Conservation (phyloP, 345 rosid genomes). For the Erucastrum elatum region DNA sequence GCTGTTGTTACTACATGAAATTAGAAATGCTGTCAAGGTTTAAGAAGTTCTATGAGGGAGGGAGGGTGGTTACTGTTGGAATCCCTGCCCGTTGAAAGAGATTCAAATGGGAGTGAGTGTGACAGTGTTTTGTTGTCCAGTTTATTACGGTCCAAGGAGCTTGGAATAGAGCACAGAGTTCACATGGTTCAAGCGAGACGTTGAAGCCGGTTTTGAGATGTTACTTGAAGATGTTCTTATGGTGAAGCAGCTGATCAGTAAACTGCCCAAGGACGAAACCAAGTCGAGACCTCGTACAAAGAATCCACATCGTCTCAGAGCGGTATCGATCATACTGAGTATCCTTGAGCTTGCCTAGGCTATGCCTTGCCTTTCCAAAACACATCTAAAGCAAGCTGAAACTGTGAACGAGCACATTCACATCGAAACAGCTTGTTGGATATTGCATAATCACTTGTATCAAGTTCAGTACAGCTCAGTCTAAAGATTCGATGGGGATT, state of each 20-base stretch:
- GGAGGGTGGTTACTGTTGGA: neutral
- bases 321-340: too few species aligned
- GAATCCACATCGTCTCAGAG: too few species aligned
- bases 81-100: neutral
- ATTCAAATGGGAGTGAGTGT: too few species aligned
- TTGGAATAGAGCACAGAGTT: neutral
- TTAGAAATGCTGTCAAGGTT: neutral
- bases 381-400: too few species aligned
- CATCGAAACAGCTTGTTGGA: too few species aligned
- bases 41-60: neutral
- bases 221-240: neutral
- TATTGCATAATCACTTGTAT: neutral
- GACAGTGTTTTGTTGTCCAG: neutral
- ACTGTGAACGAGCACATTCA: too few species aligned
- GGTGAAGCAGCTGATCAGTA: too few species aligned
- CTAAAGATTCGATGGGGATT: neutral
- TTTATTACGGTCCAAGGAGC: too few species aligned
- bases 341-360: too few species aligned
- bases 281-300: too few species aligned
- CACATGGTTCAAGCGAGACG: neutral
- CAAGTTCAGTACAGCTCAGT: neutral
- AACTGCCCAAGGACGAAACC: too few species aligned
- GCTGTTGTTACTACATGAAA: neutral
- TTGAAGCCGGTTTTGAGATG: neutral
- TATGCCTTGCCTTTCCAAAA: too few species aligned